Conservation (phyloP, 2,329 filamentous ascomycete species). For the Chalaropsis ovoidea region DNA sequence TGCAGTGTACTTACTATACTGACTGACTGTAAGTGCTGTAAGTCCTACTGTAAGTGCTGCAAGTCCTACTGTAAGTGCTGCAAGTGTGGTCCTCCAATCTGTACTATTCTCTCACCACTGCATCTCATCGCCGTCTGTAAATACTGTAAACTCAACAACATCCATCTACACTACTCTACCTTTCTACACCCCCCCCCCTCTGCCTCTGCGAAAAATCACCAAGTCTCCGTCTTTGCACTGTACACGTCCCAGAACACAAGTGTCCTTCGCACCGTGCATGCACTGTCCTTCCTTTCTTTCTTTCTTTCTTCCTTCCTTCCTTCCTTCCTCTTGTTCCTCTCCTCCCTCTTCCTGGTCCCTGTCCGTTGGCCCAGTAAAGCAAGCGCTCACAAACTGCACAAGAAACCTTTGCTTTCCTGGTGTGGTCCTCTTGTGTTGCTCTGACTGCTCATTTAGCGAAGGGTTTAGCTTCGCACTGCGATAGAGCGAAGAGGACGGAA, state of each 20-base stretch:
- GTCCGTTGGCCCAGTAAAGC: constrained; percentile 15
- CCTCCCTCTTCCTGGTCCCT: neutral
- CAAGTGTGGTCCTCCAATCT: too few species aligned
- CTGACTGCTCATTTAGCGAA: neutral
- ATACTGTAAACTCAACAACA: neutral
- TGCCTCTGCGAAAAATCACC: neutral
- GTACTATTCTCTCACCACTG: too few species aligned
- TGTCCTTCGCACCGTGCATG: neutral
- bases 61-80: too few species aligned
- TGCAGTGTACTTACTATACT: too few species aligned
- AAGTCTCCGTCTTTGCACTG: neutral
- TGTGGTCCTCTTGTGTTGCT: neutral
- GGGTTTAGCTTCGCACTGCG: neutral
- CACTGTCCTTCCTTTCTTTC: constrained; percentile 11
- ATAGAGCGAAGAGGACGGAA: too few species aligned
- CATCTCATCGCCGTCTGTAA: neutral
- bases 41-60: too few species aligned
- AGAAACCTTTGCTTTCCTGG: neutral
- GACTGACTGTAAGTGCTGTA: neutral
- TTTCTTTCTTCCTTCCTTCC: neutral
- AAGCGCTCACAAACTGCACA: constrained; percentile 3
- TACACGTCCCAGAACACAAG: neutral
- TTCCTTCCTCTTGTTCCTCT: neutral
- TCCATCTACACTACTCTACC: neutral
- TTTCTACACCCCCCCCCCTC: neutral